Percentiles rank a stretch among this genome's conserved stretches.
These are phyloP conservation scores for Cercospora sp. DNA, from an alignment of 2,329 filamentous ascomycete species.

Conservation along the genomic window DNA sequence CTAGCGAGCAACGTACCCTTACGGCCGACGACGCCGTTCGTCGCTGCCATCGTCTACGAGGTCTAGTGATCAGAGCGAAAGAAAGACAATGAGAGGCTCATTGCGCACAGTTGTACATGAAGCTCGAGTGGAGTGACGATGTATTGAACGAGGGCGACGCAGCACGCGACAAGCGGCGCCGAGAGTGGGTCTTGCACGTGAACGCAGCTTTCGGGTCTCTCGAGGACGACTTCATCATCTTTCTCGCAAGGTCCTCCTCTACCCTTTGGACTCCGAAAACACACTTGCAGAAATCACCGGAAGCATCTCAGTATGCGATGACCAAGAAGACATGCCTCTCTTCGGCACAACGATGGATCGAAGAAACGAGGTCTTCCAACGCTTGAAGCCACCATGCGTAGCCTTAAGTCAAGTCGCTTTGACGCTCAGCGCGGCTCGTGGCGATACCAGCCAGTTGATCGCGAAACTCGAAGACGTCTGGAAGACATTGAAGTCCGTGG, in stretches of 20 bases:
- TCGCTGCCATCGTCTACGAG: constrained; percentile 31
- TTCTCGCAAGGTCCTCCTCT: background rate
- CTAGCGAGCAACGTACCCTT: constrained; percentile 31
- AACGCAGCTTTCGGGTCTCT: background rate
- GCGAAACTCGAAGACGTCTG: constrained; percentile 51
- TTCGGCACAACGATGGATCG: constrained; percentile 31
- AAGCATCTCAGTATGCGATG: background rate
- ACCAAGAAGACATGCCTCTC: constrained; percentile 19
- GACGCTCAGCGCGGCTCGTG: constrained; percentile 47
- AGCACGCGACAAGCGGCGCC: constrained; percentile 5
- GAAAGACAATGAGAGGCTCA: background rate
- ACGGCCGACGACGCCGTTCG: constrained; percentile 35
- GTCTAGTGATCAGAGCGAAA: background rate
- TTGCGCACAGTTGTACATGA: background rate
- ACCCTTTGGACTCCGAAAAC: background rate
- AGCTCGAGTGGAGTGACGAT: constrained; percentile 3
- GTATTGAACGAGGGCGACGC: background rate
- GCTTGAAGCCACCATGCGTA: constrained; percentile 61
- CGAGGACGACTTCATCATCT: background rate
- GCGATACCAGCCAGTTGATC: constrained; percentile 49
- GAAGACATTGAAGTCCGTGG: constrained; percentile 40
- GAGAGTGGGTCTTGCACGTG: constrained; percentile 7
- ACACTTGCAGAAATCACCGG: background rate
- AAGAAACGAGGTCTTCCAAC: constrained; percentile 44
- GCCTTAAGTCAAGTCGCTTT: constrained; percentile 58